Base-by-base conservation (phyloP, 805 yeast genomes). In the Monosporozyma yasuniensis region DNA sequence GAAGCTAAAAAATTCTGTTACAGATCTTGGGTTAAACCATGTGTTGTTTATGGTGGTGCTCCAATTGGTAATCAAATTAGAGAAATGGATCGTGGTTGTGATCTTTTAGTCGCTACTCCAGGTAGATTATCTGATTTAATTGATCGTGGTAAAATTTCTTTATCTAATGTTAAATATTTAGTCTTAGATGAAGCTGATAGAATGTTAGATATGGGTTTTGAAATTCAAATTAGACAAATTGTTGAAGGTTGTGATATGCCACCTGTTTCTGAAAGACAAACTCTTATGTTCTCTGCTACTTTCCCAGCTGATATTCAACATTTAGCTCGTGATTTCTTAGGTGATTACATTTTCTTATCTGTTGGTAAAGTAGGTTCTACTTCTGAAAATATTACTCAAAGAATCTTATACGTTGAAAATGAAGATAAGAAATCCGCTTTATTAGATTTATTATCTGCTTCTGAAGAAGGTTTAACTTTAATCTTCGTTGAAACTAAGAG, bases 171-270 rank as follows among this genome's bases (percentile, higher is more conserved):
- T 72, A 88, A 86, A 71, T 93, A 87, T 72, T 80, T 93, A 69
- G 97, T 93, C 48, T 79, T 93, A 60, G 99, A 91, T 73, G 99
- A 91, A 79, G 99, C 99, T 66, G 99, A 93, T 75, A 87, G 99
- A 78, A 93, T 93, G 99, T 83, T 93, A 75, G 99, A 93, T 81
- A 93, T 93, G 98, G 99, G 99, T 80, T 93, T 93, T 76, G 99
- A 93, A 77, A 97, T 97, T 58, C 99, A 93, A 79, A 93, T 93
- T 68, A 87, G 99, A 80, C 86, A 89, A 70, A 91, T 93, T 66
- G 99, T 93, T 55, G 95, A 91, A 72, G 95, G 86, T 59, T 90
- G 95, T 77, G 98, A 89, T 70, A 93, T 93, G 99, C 97, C 99
- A 55, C 82, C 76, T 57, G 95, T 87, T 50, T 75, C 79, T 53